These are phyloP conservation scores for Chaetothyriales sp. DNA, from an alignment of 2,329 filamentous ascomycete genomes.

Conservation along the genomic window DNA sequence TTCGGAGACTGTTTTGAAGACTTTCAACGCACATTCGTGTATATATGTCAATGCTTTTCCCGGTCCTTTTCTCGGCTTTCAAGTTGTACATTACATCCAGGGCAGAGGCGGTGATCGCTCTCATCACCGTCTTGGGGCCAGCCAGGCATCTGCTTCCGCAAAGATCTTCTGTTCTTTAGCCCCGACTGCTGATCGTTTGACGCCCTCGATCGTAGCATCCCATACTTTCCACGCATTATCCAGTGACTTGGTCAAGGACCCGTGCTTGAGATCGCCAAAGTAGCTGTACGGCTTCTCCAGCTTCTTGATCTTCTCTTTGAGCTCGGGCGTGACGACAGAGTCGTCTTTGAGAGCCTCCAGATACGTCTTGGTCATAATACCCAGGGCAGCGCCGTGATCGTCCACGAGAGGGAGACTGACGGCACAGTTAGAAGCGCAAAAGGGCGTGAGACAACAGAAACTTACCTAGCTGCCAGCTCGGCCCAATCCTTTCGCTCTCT, in stretches of 20 bases:
- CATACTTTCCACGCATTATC: constrained; percentile 47
- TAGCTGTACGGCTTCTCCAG: constrained; percentile 14
- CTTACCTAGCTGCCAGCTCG: constrained; percentile 58
- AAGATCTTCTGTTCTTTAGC: constrained; percentile 40
- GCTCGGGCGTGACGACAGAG: constrained; percentile 6
- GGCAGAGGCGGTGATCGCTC: neutral
- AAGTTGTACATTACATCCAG: neutral
- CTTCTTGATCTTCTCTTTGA: constrained; percentile 13
- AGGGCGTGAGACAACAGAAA: constrained; percentile 4
- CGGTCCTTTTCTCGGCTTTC: no score
- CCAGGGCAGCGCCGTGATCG: constrained; percentile 32
- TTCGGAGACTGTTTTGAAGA: no score
- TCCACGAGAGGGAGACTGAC: constrained; percentile 30
- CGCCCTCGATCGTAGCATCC: constrained; percentile 41
- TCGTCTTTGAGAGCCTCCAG: constrained; percentile 25
- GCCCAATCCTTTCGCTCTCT: constrained; percentile 52
- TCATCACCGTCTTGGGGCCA: constrained; percentile 20
- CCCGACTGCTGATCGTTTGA: constrained; percentile 34
- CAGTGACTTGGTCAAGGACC: constrained; percentile 37
- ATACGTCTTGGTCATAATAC: constrained; percentile 34
- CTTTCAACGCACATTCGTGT: neutral
- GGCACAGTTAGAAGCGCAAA: constrained; percentile 5
- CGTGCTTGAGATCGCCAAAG: constrained; percentile 13
- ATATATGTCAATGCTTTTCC: neutral
- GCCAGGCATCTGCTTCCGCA: constrained; percentile 46